Percentiles rank a stretch among this genome's conserved stretches.
phyloP scores from a whole-genome alignment of 768 basidiomycete species.

The Agaricus subrufescens region DNA sequence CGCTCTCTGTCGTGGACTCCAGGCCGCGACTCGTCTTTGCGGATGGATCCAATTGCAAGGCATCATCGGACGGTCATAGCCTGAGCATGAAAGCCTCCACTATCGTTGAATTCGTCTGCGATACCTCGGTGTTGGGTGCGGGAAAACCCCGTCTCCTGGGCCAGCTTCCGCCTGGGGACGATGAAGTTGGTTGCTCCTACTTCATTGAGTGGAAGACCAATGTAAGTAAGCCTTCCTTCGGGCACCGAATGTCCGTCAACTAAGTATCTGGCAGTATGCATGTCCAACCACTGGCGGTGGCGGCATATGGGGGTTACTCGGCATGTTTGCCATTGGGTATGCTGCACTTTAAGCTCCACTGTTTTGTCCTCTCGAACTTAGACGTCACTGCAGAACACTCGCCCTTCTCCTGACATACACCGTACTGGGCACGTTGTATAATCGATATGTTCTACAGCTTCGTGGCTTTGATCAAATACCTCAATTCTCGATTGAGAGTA shows the following conservation, averaged over 20 bases:
- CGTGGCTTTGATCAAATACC: conserved; percentile 74
- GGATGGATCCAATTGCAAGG: conserved; percentile 61
- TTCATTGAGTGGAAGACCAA: conserved; percentile 83
- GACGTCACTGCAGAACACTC: conserved; percentile 35
- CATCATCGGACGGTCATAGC: conserved; percentile 28
- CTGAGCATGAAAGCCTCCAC: conserved; percentile 51
- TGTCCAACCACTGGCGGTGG: conserved; percentile 64
- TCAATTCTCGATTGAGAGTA: conserved; percentile 48
- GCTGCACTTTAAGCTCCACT: conserved; percentile 21
- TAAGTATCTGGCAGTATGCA: conserved; percentile 44
- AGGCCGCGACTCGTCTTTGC: conserved; percentile 53
- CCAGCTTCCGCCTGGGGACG: conserved; percentile 61
- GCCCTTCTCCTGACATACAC: conserved; percentile 61
- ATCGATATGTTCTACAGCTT: conserved; percentile 68
- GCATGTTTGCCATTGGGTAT: conserved; percentile 55
- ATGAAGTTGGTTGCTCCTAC: conserved; percentile 68
- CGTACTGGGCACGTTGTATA: conserved; percentile 68
- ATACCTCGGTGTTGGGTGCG: conserved; percentile 51
- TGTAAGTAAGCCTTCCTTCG: conserved; percentile 34
- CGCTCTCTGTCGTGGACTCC: conserved; percentile 47
- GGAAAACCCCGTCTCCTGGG: conserved; percentile 56
- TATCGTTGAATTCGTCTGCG: conserved; percentile 75
- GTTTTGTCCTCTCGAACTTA: background rate
- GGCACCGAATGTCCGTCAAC: background rate
- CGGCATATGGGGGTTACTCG: conserved; percentile 45